Evolutionary conservation across 805 yeast genomes (phyloP), one percentile per base, ranked within the genome.

Genomic region (Kodamaea restingae): DNA sequence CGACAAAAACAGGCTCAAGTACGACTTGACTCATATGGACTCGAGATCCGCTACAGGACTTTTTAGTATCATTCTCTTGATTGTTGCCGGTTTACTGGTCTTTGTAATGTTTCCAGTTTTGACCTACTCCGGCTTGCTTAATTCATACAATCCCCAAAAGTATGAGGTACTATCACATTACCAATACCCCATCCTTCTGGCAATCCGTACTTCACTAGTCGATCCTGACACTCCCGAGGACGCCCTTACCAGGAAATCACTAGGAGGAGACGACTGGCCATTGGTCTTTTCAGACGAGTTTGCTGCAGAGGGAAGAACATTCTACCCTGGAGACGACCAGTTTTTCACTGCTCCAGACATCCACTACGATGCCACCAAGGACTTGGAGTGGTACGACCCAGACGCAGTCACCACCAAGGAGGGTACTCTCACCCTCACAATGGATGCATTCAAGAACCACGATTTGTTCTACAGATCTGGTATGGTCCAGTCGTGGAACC

Each of bases 81-180:
- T 77, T 14, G 39, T 81, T 2, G 93, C 84, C 26, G 81, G 76
- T 4, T 49, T 81, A 10, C 75, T 72, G 11, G 59, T 90, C 4
- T 88, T 90, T 50, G 73, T 91, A 36, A 63, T 90, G 5, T 63
- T 85, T 44, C 97, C 98, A 1, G 88, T 80, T 2, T 60, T 90
- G 35, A 88, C 96, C 1, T 91, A 71, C 59, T 70, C 96, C 1
- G 95, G 95, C 45, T 79, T 75, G 22, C 61, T 76, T 7, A 37
- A 48, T 14, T 53, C 45, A 7, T 38, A 22, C 24, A 20, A 30
- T 11, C 61, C 66, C 11, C 47, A 58, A 41, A 22, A 65, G 7
- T 70, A 69, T 48, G 76, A 70, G 39, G 46, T 66, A 5, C 61
- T 82, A 41, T 63, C 86, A 2, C 64, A 68, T 6, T 54, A 54